phyloP scores from a whole-genome alignment of 2,329 filamentous ascomycete genomes.

The Colletotrichum limetticola region DNA sequence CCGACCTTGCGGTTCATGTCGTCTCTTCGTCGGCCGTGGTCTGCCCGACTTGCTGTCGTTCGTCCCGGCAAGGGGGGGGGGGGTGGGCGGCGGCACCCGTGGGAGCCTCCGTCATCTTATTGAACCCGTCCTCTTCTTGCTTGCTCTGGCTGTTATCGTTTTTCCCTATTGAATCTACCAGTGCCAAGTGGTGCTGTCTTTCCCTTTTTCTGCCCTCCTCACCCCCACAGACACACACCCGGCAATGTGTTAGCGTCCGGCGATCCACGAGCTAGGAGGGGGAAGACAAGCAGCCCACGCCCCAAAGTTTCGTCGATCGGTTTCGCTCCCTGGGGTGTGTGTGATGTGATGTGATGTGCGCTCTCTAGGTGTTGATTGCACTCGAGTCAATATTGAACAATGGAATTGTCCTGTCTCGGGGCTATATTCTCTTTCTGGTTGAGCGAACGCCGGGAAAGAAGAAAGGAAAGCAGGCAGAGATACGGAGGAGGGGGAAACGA shows the following conservation, averaged over 20 bases:
- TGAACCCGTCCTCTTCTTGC: not conserved
- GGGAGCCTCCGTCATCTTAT: constrained; percentile 11
- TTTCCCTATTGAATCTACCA: not conserved
- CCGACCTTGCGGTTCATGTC: constrained; percentile 24
- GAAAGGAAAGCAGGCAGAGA: not conserved
- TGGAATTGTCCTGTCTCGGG: not conserved
- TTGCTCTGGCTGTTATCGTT: not conserved
- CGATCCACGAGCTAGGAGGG: constrained; percentile 26
- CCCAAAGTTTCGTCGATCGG: constrained; percentile 28
- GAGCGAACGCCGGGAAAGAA: not conserved
- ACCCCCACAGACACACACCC: constrained; percentile 25
- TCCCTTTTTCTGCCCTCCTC: not conserved
- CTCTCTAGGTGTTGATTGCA: not conserved
- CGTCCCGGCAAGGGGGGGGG: constrained; percentile 3
- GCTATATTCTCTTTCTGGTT: not conserved
- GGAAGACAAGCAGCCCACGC: not conserved
- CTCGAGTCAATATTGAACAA: constrained; percentile 12
- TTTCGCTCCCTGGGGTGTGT: not conserved
- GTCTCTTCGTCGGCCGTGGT: constrained; percentile 18
- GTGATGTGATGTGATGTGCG: not conserved
- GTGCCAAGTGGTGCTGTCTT: not conserved
- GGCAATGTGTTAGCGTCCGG: constrained; percentile 21
- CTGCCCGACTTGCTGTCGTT: constrained; percentile 2
- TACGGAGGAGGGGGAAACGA: not conserved
- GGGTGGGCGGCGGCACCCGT: too few relatives aligned